These are phyloP conservation scores for Thermothelomyces thermophilus DNA, from an alignment of 2,329 filamentous ascomycete genomes.

Conservation along the genomic window DNA sequence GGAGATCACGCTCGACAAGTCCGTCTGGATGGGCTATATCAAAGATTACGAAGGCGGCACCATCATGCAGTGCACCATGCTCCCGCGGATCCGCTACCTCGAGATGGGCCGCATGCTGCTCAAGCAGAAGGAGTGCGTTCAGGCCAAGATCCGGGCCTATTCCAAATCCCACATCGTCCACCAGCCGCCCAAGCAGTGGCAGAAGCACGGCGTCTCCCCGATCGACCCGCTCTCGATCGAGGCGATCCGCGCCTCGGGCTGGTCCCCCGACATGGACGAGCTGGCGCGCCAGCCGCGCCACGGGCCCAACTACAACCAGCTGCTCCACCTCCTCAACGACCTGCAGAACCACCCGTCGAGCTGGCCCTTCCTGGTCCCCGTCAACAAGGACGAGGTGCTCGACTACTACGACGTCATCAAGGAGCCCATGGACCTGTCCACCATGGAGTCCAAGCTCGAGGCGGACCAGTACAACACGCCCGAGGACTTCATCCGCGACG, in stretches of 20 bases:
- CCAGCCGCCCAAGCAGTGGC: constrained; percentile 78
- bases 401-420: constrained; percentile 99
- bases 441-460: constrained; percentile 94
- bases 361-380: constrained; percentile 91
- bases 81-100: constrained; percentile 88
- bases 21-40: constrained; percentile 98
- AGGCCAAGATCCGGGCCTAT: constrained; percentile 89
- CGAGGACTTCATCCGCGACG: constrained; percentile 87
- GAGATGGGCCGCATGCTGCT: constrained; percentile 89
- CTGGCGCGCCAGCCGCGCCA: constrained; percentile 90
- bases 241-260: constrained; percentile 85
- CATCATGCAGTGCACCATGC: constrained; percentile 98
- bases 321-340: constrained; percentile 87
- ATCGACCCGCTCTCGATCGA: constrained; percentile 84
- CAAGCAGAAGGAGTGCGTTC: constrained; percentile 93
- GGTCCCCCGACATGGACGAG: constrained; percentile 97
- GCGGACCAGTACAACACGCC: constrained; percentile 86
- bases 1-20: constrained; percentile 85
- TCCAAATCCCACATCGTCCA: constrained; percentile 86
- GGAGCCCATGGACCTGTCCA: constrained; percentile 91
- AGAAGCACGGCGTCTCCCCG: constrained; percentile 49
- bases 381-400: constrained; percentile 93
- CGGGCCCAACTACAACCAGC: constrained; percentile 91
- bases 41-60: constrained; percentile 99
- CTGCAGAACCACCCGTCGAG: constrained; percentile 88